Conservation (phyloP, 2,329 filamentous ascomycete genomes). For the Fusarium anguioides region DNA sequence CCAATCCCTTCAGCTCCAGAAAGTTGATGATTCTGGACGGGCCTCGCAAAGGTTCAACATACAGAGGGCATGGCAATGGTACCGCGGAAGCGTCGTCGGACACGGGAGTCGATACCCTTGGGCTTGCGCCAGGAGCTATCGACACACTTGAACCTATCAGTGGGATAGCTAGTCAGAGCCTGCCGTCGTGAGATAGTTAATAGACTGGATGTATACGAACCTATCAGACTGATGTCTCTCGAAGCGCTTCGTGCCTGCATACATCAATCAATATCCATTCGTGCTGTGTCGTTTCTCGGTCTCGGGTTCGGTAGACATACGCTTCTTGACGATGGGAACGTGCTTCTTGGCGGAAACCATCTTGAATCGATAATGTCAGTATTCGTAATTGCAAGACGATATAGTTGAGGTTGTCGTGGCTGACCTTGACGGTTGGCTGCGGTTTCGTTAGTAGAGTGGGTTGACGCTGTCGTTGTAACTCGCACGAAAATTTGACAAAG, state of each 20-base stretch:
- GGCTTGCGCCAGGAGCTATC: slow-evolving; percentile 96
- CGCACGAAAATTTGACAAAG: slow-evolving; percentile 17
- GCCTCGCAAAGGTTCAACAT: slow-evolving; percentile 59
- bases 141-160: slow-evolving; percentile 83
- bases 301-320: slow-evolving; percentile 70
- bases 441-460: slow-evolving; percentile 46
- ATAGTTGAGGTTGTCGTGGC: slow-evolving; percentile 25
- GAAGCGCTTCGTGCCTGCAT: slow-evolving; percentile 89
- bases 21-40: slow-evolving; percentile 5
- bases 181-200: no score
- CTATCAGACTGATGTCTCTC: slow-evolving; percentile 96
- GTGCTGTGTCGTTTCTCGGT: slow-evolving; percentile 14
- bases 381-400: slow-evolving; percentile 14
- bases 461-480: slow-evolving; percentile 21
- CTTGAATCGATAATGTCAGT: slow-evolving; percentile 60
- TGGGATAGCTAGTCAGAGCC: no score
- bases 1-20: not conserved
- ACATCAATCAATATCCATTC: slow-evolving; percentile 53
- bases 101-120: slow-evolving; percentile 99
- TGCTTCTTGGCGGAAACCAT: slow-evolving; percentile 99
- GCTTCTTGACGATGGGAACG: slow-evolving; percentile 99
- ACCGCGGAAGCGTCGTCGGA: slow-evolving; percentile 97
- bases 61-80: slow-evolving; percentile 98
- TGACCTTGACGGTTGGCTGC: slow-evolving; percentile 59
- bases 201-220: no score